Base-by-base conservation (phyloP, 805 yeast species). In the Tetrapisispora phaffii region DNA sequence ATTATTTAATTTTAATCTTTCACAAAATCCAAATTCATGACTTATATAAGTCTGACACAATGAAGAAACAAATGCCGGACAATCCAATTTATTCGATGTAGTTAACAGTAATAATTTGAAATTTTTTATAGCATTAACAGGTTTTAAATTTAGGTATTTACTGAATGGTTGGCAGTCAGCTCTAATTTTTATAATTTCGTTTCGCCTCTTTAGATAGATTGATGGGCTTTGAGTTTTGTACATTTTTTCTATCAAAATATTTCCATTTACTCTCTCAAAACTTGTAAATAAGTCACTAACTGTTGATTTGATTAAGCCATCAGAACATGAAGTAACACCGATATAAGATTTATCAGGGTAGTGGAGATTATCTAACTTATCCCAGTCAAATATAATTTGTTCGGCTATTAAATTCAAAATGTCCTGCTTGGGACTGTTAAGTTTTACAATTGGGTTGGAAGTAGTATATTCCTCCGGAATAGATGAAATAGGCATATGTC, bases 121-220 rank as follows among this genome's bases (percentile, higher is more conserved):
- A 47, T 74, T 66, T 49, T 82, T 80, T 1, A 65, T 60, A 1
- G 71, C 73, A 21, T 60, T 58, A 7, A 73, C 53, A 0, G 90
- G 85, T 37, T 73, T 71, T 41, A 83, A 69, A 47, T 76, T 74
- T 52, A 84, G 56, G 71, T 63, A 52, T 69, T 77, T 88, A 82
- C 81, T 54, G 73, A 74, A 47, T 63, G 60, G 16, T 73, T 59
- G 40, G 75, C 77, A 28, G 71, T 66, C 52, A 71, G 71, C 57
- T 72, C 77, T 35, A 74, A 67, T 29, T 68, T 73, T 46, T 69
- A 64, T 24, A 58, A 67, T 41, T 31, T 57, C 62, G 36, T 60
- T 60, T 37, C 56, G 58, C 39, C 61, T 60, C 40, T 56, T 63
- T 1, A 56, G 59, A 43, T 48, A 57, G 3, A 63, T 59, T 16